phyloP scores from a whole-genome alignment of 2,329 filamentous ascomycete genomes.

The Epichloe sylvatica region DNA sequence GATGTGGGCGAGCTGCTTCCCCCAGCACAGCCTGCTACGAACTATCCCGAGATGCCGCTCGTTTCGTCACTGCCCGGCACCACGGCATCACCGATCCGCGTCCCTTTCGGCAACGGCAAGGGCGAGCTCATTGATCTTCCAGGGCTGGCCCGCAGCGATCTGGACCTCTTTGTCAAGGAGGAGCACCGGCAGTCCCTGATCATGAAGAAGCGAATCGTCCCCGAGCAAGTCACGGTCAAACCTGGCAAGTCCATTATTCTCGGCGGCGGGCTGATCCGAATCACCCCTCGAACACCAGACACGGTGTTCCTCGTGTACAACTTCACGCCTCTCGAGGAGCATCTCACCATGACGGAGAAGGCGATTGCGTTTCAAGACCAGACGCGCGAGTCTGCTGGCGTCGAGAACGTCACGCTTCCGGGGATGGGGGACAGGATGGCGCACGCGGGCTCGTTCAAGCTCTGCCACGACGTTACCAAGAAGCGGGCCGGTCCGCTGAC shows the following conservation, averaged over 20 bases:
- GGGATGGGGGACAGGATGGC: constrained; percentile 44
- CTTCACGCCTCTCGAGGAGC: constrained; percentile 66
- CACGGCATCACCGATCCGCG: constrained; percentile 84
- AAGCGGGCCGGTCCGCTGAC: constrained; percentile 62
- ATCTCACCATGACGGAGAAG: constrained; percentile 69
- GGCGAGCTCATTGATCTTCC: constrained; percentile 92
- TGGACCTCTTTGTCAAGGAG: constrained; percentile 57
- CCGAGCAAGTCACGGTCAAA: constrained; percentile 60
- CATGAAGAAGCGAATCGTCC: constrained; percentile 63
- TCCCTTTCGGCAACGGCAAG: constrained; percentile 73
- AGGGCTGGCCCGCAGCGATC: constrained; percentile 59
- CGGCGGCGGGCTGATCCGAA: constrained; percentile 65
- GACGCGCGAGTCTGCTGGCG: constrained; percentile 37
- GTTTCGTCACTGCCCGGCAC: constrained; percentile 83
- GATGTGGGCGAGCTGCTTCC: constrained; percentile 53
- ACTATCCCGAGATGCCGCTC: constrained; percentile 72
- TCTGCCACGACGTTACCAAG: constrained; percentile 75
- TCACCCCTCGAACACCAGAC: constrained; percentile 55
- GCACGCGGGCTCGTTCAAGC: constrained; percentile 59
- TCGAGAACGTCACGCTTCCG: constrained; percentile 49
- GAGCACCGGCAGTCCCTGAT: constrained; percentile 54
- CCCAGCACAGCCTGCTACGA: constrained; percentile 55
- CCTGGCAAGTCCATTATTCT: constrained; percentile 69
- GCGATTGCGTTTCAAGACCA: constrained; percentile 60
- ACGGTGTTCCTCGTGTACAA: constrained; percentile 65